Conservation (phyloP, 306 rosid species). For the Cucurbita pepo region DNA sequence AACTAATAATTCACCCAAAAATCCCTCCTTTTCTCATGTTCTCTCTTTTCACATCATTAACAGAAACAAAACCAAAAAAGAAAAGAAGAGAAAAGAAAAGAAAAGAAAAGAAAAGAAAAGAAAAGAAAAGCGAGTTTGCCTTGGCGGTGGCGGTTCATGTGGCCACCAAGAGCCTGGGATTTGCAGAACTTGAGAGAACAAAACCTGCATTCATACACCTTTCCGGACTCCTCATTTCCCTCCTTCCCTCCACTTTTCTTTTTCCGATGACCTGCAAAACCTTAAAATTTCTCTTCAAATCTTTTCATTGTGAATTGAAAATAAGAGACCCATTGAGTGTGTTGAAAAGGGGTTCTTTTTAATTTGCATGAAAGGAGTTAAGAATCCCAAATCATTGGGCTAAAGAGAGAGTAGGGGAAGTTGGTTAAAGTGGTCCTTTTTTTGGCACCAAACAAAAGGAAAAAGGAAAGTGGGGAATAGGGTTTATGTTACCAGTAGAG, state of each 20-base stretch:
- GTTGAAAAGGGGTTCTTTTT: not conserved
- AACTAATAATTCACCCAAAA: conserved; percentile 3
- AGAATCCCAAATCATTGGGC: not conserved
- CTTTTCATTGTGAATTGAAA: too few relatives aligned
- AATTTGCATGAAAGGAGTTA: not conserved
- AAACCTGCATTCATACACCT: conserved; percentile 95
- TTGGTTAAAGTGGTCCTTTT: not conserved
- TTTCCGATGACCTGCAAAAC: conserved; percentile 53
- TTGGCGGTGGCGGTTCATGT: conserved; percentile 99
- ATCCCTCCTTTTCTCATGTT: not conserved
- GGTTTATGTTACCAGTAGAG: conserved; percentile 19
- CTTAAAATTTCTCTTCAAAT: too few relatives aligned
- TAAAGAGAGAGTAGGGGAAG: not conserved
- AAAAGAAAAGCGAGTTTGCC: conserved; percentile 19
- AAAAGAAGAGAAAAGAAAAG: too few relatives aligned
- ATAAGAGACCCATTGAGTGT: not conserved
- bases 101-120: too few relatives aligned
- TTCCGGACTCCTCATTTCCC: conserved; percentile 69
- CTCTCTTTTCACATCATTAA: conserved; percentile 14
- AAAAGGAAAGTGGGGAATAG: not conserved
- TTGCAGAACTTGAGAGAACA: conserved; percentile 99
- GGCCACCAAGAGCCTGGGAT: conserved; percentile 99
- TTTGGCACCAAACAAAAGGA: not conserved
- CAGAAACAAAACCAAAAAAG: not conserved
- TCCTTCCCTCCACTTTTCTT: conserved; percentile 83